Evolutionary conservation across 345 rosid species (phyloP), one percentile per base, ranked within the genome.

Genomic region (Rhizophora mangle): DNA sequence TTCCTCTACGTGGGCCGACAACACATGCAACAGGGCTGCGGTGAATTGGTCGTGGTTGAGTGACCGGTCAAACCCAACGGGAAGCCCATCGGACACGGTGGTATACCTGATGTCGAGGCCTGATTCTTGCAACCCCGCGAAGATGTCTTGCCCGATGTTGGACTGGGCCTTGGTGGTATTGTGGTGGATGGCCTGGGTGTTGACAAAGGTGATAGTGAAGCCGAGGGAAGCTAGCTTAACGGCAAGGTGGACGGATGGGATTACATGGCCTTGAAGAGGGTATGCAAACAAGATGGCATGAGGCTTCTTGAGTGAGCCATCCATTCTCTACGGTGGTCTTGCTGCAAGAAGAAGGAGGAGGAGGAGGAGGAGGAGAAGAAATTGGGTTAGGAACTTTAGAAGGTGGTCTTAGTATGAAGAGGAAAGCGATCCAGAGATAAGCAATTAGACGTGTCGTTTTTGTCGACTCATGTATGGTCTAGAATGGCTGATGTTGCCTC

Each of bases 211-310:
- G 68, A 92, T 80, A 70, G 91, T 85, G 76, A 89, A 83, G 47
- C 96, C 97, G 10, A 68, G 85, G 1, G 92, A 88, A 0, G 97
- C 97, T 8, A 92, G 92, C 67, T 85, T 86, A 67, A 82, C 60
- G 64, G 97, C 96, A 29, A 92, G 82, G 63, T 88, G 81, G 29
- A 85, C 91, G 1, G 77, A 62, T 16, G 96, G 96, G 71, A 79
- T 85, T 1, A 88, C 81, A 53, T 92, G 97, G 64, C 97, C 97
- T 79, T 92, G 97, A 21, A 92, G 85, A 61, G 97, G 96, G 71
- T 81, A 82, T 1, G 92, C 68, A 29, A 92, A 37, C 76, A 89
- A 62, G 52, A 92, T 77, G 61, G 89, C 96, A 62, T 88, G 92
- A 54, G 70, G 85, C 29, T 74, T 84, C 27, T 49, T 66, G 61